These are phyloP conservation scores for Aschersonia sp. DNA, from an alignment of 2,329 filamentous ascomycete species.

Conservation along the genomic window DNA sequence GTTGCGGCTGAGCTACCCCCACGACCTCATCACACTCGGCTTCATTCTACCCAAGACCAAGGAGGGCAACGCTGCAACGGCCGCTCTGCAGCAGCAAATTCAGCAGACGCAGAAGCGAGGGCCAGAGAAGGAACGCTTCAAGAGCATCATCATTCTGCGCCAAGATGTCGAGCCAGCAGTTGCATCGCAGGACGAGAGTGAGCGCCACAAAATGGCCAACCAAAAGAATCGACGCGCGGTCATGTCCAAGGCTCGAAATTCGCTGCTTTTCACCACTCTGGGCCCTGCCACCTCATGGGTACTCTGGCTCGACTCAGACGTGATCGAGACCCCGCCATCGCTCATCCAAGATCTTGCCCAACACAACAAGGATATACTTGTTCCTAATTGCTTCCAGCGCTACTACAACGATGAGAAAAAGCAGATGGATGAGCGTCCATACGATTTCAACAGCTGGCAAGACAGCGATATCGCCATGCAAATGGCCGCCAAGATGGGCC, in stretches of 20 bases:
- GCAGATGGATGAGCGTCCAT: constrained; percentile 62
- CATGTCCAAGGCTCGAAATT: constrained; percentile 91
- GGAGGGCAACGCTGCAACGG: constrained; percentile 78
- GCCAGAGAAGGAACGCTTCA: constrained; percentile 69
- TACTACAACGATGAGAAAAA: constrained; percentile 58
- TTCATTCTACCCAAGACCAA: constrained; percentile 93
- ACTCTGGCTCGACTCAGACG: constrained; percentile 86
- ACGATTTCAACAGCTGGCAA: constrained; percentile 97
- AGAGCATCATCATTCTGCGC: constrained; percentile 82
- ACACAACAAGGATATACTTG: constrained; percentile 82
- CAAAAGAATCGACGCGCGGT: constrained; percentile 76
- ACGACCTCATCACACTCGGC: constrained; percentile 84
- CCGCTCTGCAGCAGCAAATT: constrained; percentile 72
- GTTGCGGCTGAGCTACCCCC: constrained; percentile 69
- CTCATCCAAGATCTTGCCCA: constrained; percentile 84
- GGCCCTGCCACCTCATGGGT: constrained; percentile 91
- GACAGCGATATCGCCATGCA: constrained; percentile 70
- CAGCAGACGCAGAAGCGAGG: constrained; percentile 68
- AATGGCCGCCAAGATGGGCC: constrained; percentile 66
- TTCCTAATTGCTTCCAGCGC: constrained; percentile 89
- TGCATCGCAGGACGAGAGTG: constrained; percentile 66
- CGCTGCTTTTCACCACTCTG: constrained; percentile 85
- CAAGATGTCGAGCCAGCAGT: constrained; percentile 87
- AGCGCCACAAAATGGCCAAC: constrained; percentile 82
- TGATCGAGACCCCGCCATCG: constrained; percentile 71